A percentile compares a stretch with the other conserved stretches of the same genome.
phyloP scores from a whole-genome alignment of 2,329 filamentous ascomycete genomes.

The Akanthomyces uredinophilus region DNA sequence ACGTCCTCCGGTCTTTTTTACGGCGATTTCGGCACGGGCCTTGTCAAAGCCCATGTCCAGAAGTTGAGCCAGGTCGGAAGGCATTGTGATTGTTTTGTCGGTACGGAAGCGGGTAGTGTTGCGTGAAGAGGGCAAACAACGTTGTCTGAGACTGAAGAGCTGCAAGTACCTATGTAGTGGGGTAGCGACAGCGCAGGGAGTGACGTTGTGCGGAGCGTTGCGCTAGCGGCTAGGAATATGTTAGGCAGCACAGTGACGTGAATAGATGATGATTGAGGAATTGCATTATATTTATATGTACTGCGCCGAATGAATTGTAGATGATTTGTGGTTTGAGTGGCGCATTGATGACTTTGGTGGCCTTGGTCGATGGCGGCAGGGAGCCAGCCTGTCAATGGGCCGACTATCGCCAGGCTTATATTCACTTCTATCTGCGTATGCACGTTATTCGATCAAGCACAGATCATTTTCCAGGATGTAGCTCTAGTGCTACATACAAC shows the following conservation, averaged over 20 bases:
- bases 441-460: too few relatives aligned
- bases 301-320: background rate
- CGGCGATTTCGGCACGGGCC: conserved; percentile 73
- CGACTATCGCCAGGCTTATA: too few relatives aligned
- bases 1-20: conserved; percentile 79
- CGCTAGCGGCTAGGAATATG: background rate
- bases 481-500: too few relatives aligned
- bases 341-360: background rate
- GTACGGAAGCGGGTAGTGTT: background rate
- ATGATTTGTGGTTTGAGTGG: background rate
- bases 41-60: conserved; percentile 78
- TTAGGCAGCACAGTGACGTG: background rate
- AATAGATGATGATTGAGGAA: background rate
- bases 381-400: too few relatives aligned
- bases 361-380: too few relatives aligned
- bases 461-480: too few relatives aligned
- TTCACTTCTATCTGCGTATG: too few relatives aligned
- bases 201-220: conserved; percentile 3
- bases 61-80: conserved; percentile 56
- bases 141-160: background rate
- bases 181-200: background rate
- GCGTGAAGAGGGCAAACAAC: background rate
- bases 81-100: conserved; percentile 27
- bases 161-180: background rate
- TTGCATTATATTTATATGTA: background rate